phyloP scores from a whole-genome alignment of 208 protist genomes.

The Naegleria gruberi region DNA sequence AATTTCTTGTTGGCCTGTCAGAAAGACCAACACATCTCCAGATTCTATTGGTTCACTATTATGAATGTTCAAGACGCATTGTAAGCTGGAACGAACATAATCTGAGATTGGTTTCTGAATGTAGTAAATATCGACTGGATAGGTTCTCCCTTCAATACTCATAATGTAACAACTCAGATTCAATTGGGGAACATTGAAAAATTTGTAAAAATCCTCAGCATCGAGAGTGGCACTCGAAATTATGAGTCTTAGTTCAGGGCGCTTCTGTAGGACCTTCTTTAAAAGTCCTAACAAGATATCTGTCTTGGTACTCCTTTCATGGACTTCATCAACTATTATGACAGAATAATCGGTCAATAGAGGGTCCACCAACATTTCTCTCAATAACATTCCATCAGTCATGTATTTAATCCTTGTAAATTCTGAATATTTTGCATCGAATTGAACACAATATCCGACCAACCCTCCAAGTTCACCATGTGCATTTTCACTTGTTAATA shows the following conservation, averaged over 20 bases:
- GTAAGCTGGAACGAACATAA: constrained; percentile 76
- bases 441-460: constrained; percentile 45
- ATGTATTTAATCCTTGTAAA: constrained; percentile 61
- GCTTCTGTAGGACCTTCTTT: constrained; percentile 49
- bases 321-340: constrained; percentile 51
- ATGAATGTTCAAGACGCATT: constrained; percentile 70
- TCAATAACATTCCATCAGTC: constrained; percentile 70
- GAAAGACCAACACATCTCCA: constrained; percentile 57
- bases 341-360: constrained; percentile 49
- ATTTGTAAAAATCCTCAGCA: background rate
- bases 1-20: constrained; percentile 68
- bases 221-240: constrained; percentile 74
- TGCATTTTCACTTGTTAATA: background rate
- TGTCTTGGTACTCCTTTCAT: constrained; percentile 42
- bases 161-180: background rate
- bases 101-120: constrained; percentile 69
- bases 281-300: constrained; percentile 42
- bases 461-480: constrained; percentile 23
- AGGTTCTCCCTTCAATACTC: constrained; percentile 55
- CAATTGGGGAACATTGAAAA: background rate
- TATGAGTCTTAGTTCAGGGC: constrained; percentile 66
- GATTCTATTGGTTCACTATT: constrained; percentile 41
- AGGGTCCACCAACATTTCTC: constrained; percentile 61
- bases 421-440: constrained; percentile 30
- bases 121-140: constrained; percentile 78